phyloP scores from a whole-genome alignment of 2,329 filamentous ascomycete species.

The Fusarium dimerum region DNA sequence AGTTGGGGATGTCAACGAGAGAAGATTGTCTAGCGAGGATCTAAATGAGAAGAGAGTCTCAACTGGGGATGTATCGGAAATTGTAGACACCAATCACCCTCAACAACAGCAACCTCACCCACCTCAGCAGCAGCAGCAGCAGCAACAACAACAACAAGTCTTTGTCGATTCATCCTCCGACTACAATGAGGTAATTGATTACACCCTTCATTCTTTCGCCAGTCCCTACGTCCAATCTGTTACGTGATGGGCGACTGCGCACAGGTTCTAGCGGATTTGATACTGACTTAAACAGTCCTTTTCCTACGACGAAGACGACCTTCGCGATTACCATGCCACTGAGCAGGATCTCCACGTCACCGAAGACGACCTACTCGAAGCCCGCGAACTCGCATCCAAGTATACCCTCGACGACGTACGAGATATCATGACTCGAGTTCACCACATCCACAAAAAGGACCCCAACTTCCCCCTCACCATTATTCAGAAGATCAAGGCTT shows the following conservation, averaged over 20 bases:
- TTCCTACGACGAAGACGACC: slow-evolving; percentile 41
- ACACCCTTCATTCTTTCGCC: neutral
- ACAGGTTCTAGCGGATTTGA: slow-evolving; percentile 7
- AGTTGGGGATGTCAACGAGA: slow-evolving; percentile 8
- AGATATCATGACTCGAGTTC: slow-evolving; percentile 43
- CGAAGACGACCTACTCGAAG: slow-evolving; percentile 47
- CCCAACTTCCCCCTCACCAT: slow-evolving; percentile 44
- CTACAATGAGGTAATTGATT: slow-evolving; percentile 27
- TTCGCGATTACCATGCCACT: slow-evolving; percentile 32
- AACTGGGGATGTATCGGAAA: slow-evolving; percentile 18
- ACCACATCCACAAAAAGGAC: slow-evolving; percentile 44
- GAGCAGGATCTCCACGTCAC: slow-evolving; percentile 47
- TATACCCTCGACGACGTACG: slow-evolving; percentile 45
- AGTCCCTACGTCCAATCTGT: neutral
- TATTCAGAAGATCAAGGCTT: slow-evolving; percentile 42
- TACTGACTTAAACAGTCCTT: slow-evolving; percentile 31
- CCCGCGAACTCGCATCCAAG: slow-evolving; percentile 44
- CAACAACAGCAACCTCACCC: neutral
- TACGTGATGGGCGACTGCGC: neutral
- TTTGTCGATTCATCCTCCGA: slow-evolving; percentile 25
- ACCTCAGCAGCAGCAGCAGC: neutral
- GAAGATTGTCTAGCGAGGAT: too few relatives aligned
- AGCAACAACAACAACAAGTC: slow-evolving; percentile 1
- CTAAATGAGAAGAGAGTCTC: slow-evolving; percentile 31
- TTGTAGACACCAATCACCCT: slow-evolving; percentile 18